Base-by-base conservation (phyloP, 202 grass and related monocot genomes). In the Tripidium arundinaceum region DNA sequence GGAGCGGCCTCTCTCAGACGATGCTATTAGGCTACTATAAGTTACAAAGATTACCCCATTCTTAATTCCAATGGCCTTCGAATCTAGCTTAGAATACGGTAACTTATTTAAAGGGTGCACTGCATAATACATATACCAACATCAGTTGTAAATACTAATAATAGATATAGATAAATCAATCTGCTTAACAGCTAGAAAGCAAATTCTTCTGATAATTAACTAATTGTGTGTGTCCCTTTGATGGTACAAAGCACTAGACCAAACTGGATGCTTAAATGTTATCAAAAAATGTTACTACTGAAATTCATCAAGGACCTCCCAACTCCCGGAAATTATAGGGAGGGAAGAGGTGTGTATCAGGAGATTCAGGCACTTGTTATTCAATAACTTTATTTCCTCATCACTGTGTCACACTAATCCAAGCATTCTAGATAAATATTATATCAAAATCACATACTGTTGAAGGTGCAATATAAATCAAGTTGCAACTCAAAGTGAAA, bases 11-110 rank as follows among this genome's bases (percentile, higher is more conserved):
- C 77, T 93, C 81, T 99, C 96, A 18, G 96, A 99, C 11, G 92
- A 90, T 64, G 96, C 96, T 85, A 99, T 99, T 86, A 99, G 87
- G 80, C 96, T 99, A 71, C 96, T 99, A 68, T 99, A 99, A 66
- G 96, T 99, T 72, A 95, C 88, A 87, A 99, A 99, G 81, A 99
- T 88, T 38, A 99, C 92, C 38, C 96, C 96, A 89, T 87, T 77
- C 83, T 91, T 99, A 83, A 99, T 91, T 59, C 96, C 96, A 74
- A 93, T 86, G 70, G 92, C 96, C 81, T 99, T 99, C 11, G 92
- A 99, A 81, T 99, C 92, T 64, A 99, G 89, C 78, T 99, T 99
- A 49, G 96, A 91, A 85, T 99, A 99, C 19, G 96, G 84, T 84
- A 99, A 72, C 77, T 93, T 96, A 89, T 99, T 99, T 83, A 99